Evolutionary conservation across 306 rosid species (phyloP).

Genomic region (Styphnolobium japonicum): DNA sequence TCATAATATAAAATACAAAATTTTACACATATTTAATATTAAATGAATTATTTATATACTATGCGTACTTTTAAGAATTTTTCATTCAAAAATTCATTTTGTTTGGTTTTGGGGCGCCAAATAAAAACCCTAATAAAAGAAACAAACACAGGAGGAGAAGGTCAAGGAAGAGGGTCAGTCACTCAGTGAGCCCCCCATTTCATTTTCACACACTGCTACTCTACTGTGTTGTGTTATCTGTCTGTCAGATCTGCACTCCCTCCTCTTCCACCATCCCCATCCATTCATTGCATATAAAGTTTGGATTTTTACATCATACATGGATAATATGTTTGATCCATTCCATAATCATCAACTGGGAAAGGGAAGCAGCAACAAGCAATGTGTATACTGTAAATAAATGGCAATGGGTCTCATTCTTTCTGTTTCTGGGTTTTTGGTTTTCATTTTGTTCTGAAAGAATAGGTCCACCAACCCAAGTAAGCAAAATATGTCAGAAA

Average conservation of each 20-base stretch:
- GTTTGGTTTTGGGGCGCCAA: conserved; percentile 49
- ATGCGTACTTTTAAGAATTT: too few relatives aligned
- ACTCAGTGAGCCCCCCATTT: background rate
- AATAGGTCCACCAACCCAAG: too few relatives aligned
- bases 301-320: background rate
- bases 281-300: background rate
- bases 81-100: too few relatives aligned
- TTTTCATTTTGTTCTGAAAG: conserved; percentile 6
- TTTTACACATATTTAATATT: too few relatives aligned
- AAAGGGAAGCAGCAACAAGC: too few relatives aligned
- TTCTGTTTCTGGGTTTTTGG: too few relatives aligned
- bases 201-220: conserved; percentile 28
- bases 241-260: conserved; percentile 38
- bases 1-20: too few relatives aligned
- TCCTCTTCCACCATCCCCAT: background rate
- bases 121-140: conserved; percentile 9
- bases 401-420: conserved; percentile 15
- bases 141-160: background rate
- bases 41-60: too few relatives aligned
- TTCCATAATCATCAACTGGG: background rate
- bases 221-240: background rate
- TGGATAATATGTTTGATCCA: background rate
- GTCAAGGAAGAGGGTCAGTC: background rate
- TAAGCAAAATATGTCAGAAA: too few relatives aligned
- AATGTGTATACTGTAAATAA: background rate